phyloP scores from a whole-genome alignment of 805 yeast genomes.

The Kuraishia cidri region DNA sequence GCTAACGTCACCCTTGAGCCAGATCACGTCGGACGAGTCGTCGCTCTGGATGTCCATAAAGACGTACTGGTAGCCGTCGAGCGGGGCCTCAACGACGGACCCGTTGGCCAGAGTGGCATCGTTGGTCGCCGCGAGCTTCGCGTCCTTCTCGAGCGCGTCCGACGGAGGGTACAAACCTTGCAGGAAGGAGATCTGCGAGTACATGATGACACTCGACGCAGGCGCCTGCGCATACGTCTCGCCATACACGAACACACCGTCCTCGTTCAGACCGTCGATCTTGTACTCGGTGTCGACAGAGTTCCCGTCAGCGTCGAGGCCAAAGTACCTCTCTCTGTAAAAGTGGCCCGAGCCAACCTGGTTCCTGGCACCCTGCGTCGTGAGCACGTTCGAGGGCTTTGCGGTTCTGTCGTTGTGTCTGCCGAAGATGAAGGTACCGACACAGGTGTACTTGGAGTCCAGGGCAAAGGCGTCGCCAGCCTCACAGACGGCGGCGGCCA shows the following conservation, averaged over 20 bases:
- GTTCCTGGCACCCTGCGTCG: slow-evolving; percentile 31
- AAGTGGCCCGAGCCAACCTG: slow-evolving; percentile 28
- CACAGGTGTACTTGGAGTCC: slow-evolving; percentile 15
- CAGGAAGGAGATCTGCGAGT: slow-evolving; percentile 31
- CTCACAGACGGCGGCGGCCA: slow-evolving; percentile 4
- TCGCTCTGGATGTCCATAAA: slow-evolving; percentile 24
- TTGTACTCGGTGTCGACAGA: slow-evolving; percentile 16
- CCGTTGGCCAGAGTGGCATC: slow-evolving; percentile 31
- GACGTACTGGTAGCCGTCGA: slow-evolving; percentile 37
- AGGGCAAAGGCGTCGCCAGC: slow-evolving; percentile 9
- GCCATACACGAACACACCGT: slow-evolving; percentile 25
- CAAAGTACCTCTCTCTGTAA: slow-evolving; percentile 33
- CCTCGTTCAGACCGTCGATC: slow-evolving; percentile 20
- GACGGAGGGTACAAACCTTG: slow-evolving; percentile 41
- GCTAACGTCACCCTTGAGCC: slow-evolving; percentile 29
- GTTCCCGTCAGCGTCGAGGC: slow-evolving; percentile 15
- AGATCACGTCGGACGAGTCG: slow-evolving; percentile 26
- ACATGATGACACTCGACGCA: slow-evolving; percentile 25
- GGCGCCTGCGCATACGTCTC: slow-evolving; percentile 28
- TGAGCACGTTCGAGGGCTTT: slow-evolving; percentile 32
- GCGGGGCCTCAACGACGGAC: slow-evolving; percentile 24
- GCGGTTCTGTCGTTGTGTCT: slow-evolving; percentile 40
- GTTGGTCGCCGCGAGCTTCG: slow-evolving; percentile 12
- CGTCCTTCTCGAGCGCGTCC: slow-evolving; percentile 14
- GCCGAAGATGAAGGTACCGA: slow-evolving; percentile 36